These are phyloP conservation scores for Rhodotorula sp. DNA, from an alignment of 1,284 basidiomycete species.

Conservation along the genomic window DNA sequence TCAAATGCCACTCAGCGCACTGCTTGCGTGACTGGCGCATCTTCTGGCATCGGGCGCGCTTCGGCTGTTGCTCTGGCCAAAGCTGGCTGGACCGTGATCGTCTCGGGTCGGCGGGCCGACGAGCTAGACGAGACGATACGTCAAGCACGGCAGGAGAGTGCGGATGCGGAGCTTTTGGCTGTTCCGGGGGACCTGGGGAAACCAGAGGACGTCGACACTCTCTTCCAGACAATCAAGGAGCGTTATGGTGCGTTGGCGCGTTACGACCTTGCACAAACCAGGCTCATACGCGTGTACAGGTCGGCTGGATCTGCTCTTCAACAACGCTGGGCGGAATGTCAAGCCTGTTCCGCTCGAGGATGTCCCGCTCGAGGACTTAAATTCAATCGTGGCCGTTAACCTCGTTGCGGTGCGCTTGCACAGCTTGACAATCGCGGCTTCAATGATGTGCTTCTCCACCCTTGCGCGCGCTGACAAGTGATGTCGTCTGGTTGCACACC, in stretches of 20 bases:
- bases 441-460: too few species aligned
- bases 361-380: constrained; percentile 63
- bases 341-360: constrained; percentile 64
- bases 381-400: constrained; percentile 68
- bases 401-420: constrained; percentile 56
- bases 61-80: constrained; percentile 59
- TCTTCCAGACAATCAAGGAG: constrained; percentile 62
- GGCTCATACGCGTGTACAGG: constrained; percentile 52
- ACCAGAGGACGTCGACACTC: constrained; percentile 61
- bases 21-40: constrained; percentile 41
- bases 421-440: background rate
- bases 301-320: constrained; percentile 74
- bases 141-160: constrained; percentile 52
- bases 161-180: constrained; percentile 53
- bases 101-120: constrained; percentile 61
- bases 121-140: constrained; percentile 63
- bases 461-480: too few species aligned
- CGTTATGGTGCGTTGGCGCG: constrained; percentile 59
- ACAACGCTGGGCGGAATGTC: constrained; percentile 63
- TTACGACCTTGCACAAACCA: too few species aligned
- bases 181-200: constrained; percentile 66
- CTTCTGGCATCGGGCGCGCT: constrained; percentile 56
- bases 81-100: constrained; percentile 62
- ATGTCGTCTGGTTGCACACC: too few species aligned
- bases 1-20: constrained; percentile 6